Evolutionary conservation across 2,329 filamentous ascomycete species (phyloP).

Genomic region (Sclerotinia borealis): DNA sequence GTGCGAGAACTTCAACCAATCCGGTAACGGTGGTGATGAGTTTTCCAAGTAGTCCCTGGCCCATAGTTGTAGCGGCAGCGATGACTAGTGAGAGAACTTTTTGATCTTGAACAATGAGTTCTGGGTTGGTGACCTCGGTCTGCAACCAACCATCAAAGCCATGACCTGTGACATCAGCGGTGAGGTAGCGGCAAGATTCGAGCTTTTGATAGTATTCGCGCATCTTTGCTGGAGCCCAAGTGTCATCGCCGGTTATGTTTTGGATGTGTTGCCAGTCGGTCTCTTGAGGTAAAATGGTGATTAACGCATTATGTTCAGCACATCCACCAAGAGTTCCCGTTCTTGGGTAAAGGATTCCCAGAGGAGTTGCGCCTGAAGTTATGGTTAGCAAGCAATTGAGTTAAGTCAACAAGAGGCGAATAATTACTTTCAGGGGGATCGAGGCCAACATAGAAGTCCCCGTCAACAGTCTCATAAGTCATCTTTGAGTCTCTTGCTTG

Average conservation of each 20-base stretch:
- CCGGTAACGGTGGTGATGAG: neutral
- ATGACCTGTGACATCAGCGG: slow-evolving; percentile 29
- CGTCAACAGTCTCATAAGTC: slow-evolving; percentile 34
- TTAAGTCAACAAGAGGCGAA: neutral
- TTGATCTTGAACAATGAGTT: slow-evolving; percentile 18
- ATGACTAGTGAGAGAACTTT: slow-evolving; percentile 6
- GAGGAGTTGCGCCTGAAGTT: slow-evolving; percentile 16
- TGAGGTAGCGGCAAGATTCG: slow-evolving; percentile 39
- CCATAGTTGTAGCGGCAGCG: neutral
- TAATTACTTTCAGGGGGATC: slow-evolving; percentile 19
- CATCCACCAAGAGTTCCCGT: slow-evolving; percentile 30
- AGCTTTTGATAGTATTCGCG: slow-evolving; percentile 37
- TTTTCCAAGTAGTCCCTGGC: neutral
- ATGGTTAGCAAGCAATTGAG: neutral
- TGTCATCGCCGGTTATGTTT: slow-evolving; percentile 21
- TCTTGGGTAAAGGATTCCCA: slow-evolving; percentile 31
- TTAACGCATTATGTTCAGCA: slow-evolving; percentile 21
- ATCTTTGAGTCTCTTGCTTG: slow-evolving; percentile 18
- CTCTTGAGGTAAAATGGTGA: slow-evolving; percentile 19
- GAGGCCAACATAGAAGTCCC: slow-evolving; percentile 23
- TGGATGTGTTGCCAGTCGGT: slow-evolving; percentile 24
- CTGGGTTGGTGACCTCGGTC: slow-evolving; percentile 15
- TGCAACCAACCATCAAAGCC: slow-evolving; percentile 30
- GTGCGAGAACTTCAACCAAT: neutral
- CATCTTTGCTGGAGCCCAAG: slow-evolving; percentile 35